Percentiles rank a stretch among this genome's conserved stretches.
Evolutionary conservation across 148 eudicot genomes (phyloP).

Genomic region (Vaccinium macrocarpon): DNA sequence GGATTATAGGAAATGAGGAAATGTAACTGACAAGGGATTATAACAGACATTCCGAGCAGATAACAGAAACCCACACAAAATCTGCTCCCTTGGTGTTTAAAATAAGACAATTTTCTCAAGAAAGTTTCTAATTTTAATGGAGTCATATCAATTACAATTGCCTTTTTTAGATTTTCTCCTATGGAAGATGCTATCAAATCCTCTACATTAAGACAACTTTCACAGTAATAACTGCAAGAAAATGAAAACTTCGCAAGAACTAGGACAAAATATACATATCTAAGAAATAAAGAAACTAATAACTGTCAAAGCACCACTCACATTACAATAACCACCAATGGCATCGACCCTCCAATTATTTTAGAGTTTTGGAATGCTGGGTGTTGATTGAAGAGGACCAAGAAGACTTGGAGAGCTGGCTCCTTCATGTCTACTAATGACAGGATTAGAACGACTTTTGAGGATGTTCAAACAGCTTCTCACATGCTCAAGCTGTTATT

Average conservation of each 20-base stretch:
- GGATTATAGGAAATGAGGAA: constrained; percentile 13
- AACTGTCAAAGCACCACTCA: neutral
- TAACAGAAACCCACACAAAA: neutral
- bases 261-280: neutral
- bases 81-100: too few species aligned
- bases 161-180: neutral
- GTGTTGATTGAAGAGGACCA: neutral
- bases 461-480: neutral
- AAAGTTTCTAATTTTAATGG: neutral
- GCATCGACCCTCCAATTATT: neutral
- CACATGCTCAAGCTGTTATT: neutral
- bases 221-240: neutral
- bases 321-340: neutral
- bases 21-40: constrained; percentile 12
- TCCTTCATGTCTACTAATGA: neutral
- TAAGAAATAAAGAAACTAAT: neutral
- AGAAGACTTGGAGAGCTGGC: neutral
- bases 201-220: neutral
- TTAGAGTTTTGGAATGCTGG: neutral
- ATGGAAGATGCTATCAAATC: neutral
- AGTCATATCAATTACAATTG: neutral
- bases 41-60: neutral
- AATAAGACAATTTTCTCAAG: neutral
- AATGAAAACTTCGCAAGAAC: neutral
- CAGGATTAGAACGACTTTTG: neutral